A percentile compares a stretch with the other conserved stretches of the same genome.
Evolutionary conservation across 345 rosid species (phyloP).

Genomic region (Erysimum cheiranthoides): DNA sequence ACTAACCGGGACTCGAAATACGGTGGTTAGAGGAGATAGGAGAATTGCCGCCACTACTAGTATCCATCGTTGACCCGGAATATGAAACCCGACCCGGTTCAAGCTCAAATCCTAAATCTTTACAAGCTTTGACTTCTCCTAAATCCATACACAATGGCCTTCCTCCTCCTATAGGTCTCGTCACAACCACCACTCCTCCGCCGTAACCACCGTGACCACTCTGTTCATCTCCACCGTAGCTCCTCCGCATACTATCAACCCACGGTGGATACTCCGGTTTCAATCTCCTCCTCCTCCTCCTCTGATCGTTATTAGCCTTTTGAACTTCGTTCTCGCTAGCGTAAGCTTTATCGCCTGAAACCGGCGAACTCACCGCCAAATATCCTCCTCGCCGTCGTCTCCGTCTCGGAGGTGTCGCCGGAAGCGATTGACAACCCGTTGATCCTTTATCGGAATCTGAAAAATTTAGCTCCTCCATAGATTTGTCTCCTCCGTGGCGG

Average conservation of each 20-base stretch:
- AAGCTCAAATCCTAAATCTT: slow-evolving; percentile 87
- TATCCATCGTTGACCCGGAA: slow-evolving; percentile 58
- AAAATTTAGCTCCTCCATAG: slow-evolving; percentile 21
- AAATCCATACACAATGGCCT: slow-evolving; percentile 87
- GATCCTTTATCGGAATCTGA: slow-evolving; percentile 48
- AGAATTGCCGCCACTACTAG: slow-evolving; percentile 91
- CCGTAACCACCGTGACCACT: slow-evolving; percentile 49
- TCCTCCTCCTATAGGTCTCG: slow-evolving; percentile 81
- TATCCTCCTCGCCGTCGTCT: not conserved
- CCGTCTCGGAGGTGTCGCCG: slow-evolving; percentile 45
- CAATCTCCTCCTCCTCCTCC: slow-evolving; percentile 48
- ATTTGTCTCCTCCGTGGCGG: slow-evolving; percentile 4
- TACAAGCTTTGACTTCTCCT: slow-evolving; percentile 90
- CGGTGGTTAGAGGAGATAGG: slow-evolving; percentile 88
- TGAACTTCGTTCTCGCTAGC: slow-evolving; percentile 79
- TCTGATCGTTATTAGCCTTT: slow-evolving; percentile 46
- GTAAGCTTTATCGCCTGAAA: slow-evolving; percentile 57
- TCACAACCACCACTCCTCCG: slow-evolving; percentile 67
- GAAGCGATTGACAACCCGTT: slow-evolving; percentile 35
- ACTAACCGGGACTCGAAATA: slow-evolving; percentile 89
- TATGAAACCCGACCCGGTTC: slow-evolving; percentile 61
- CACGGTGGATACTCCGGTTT: slow-evolving; percentile 43
- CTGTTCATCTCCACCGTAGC: slow-evolving; percentile 33
- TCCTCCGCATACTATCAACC: slow-evolving; percentile 50
- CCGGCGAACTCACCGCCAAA: slow-evolving; percentile 6